Base-by-base conservation (phyloP, 108 stramenopile genomes). In the Discostella stelligeroides region DNA sequence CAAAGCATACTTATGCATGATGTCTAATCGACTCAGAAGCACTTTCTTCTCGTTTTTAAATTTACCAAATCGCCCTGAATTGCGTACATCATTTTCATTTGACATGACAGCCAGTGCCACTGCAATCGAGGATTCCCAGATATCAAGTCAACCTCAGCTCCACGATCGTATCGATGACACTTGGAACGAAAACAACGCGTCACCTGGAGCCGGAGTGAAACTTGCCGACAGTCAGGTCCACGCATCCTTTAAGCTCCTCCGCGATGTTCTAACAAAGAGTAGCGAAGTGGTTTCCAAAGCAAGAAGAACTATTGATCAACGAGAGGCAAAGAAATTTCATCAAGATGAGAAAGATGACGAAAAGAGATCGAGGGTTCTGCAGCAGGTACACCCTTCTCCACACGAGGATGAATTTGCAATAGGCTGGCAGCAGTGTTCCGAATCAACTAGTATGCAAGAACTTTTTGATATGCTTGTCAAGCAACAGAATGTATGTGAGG, bases 401-500 rank as follows among this genome's bases (percentile, higher is more conserved):
- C 24, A 63, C 7, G 61, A 65, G 7, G 70, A 61, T 25, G 30
- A 27, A 25, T 58, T 66, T 37, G 66, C 57, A 56, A 23, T 25
- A 1, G 77, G 77, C 61, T 79, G 77, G 77, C 37, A 66, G 7
- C 46, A 67, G 17, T 79, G 77, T 41, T 30, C 18, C 30, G 28
- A 38, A 1, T 56, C 70, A 24, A 71, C 64, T 0, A 79, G 71
- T 56, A 64, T 53, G 6, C 70, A 79, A 39, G 70, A 79, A 27
- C 65, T 79, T 20, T 60, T 17, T 23, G 66, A 45, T 11, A 28
- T 71, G 24, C 50, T 79, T 18, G 63, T 66, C 2, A 72, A 60
- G 11, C 77, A 79, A 49, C 60, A 71, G 27, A 37, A 24, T 27
- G 42, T 45, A 0, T 79, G 77, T 24, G 77, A 72, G n/a, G 15